phyloP scores from a whole-genome alignment of 805 yeast genomes.

The Candida xyloterini region DNA sequence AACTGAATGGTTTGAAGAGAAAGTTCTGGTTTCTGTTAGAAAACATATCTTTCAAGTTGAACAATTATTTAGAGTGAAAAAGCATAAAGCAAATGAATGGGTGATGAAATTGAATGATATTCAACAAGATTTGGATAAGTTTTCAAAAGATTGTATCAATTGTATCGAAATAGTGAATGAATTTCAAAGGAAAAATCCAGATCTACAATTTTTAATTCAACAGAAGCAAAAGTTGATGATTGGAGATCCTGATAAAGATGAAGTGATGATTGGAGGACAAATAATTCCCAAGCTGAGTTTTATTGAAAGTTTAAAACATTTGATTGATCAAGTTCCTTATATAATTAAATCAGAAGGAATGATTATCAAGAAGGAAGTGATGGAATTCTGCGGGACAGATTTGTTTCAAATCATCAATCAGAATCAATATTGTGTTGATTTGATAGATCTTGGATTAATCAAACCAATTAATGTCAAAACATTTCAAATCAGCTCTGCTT shows the following conservation, averaged over 20 bases:
- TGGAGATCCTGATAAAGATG: conserved; percentile 17
- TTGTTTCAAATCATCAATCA: conserved; percentile 2
- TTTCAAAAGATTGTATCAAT: conserved; percentile 13
- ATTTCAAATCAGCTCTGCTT: conserved; percentile 17
- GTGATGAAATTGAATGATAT: conserved; percentile 2
- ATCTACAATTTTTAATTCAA: background rate
- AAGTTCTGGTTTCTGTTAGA: conserved; percentile 16
- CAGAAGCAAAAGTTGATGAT: conserved; percentile 10
- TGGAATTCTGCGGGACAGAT: conserved; percentile 17
- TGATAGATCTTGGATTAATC: conserved; percentile 13
- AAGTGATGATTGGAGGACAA: conserved; percentile 13
- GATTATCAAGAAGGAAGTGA: conserved; percentile 7
- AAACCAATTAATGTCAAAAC: conserved; percentile 15
- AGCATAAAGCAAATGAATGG: background rate
- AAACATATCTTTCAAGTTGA: conserved; percentile 12
- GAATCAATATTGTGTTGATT: conserved; percentile 8
- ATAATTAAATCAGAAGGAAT: conserved; percentile 1
- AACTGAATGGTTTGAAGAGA: conserved; percentile 1
- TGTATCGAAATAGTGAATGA: conserved; percentile 15
- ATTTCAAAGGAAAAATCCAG: conserved; percentile 15
- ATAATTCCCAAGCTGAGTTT: conserved; percentile 7
- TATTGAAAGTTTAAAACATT: conserved; percentile 1
- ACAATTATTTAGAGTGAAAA: conserved; percentile 3
- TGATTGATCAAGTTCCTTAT: conserved; percentile 8
- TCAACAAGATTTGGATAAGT: no score